Evolutionary conservation across 306 rosid species (phyloP).

Genomic region (Sicyos baderoa): DNA sequence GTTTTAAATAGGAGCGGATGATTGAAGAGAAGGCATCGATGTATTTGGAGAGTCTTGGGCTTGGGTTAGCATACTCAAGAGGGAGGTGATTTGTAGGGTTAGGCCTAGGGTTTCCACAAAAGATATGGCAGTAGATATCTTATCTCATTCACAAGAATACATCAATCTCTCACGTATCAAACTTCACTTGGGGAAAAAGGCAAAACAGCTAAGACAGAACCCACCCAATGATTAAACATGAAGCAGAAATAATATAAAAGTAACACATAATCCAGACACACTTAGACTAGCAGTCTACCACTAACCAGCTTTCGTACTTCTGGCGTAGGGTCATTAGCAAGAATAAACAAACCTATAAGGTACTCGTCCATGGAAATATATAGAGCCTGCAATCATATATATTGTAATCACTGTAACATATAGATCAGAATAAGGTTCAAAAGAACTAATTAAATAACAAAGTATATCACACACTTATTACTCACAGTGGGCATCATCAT

Average conservation of each 20-base stretch:
- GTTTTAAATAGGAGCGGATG: too few species aligned
- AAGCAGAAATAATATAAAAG: neutral
- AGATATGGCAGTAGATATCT: neutral
- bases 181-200: neutral
- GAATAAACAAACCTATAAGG: conserved; percentile 89
- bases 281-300: conserved; percentile 20
- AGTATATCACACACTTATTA: conserved; percentile 40
- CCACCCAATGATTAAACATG: neutral
- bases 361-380: conserved; percentile 74
- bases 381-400: conserved; percentile 49
- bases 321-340: conserved; percentile 64
- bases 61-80: too few species aligned
- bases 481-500: conserved; percentile 99
- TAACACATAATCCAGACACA: neutral
- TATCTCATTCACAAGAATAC: neutral
- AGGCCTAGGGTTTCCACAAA: neutral
- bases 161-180: neutral
- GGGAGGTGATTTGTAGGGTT: too few species aligned
- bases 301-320: conserved; percentile 94
- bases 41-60: too few species aligned
- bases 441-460: conserved; percentile 16
- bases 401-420: conserved; percentile 19
- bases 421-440: conserved; percentile 22
- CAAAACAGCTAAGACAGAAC: conserved; percentile 2
- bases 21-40: too few species aligned